phyloP scores from a whole-genome alignment of 2,329 filamentous ascomycete species.

The Fusarium albidum region DNA sequence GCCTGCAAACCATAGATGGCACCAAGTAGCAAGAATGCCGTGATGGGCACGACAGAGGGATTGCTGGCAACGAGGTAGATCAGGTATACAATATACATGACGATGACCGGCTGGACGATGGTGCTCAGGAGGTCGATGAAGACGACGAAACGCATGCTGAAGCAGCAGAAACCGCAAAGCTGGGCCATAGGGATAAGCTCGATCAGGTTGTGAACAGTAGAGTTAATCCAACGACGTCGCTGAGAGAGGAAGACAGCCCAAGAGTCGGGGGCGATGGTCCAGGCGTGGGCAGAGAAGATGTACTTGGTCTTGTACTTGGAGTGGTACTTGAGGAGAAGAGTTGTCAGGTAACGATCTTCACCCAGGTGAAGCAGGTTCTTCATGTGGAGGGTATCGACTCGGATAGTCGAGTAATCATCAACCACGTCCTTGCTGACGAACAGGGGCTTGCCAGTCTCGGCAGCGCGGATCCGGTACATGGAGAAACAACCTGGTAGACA shows the following conservation, averaged over 20 bases:
- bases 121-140: constrained; percentile 94
- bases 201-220: constrained; percentile 95
- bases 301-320: constrained; percentile 98
- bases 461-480: constrained; percentile 97
- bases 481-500: constrained; percentile 98
- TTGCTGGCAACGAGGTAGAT: constrained; percentile 75
- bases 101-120: constrained; percentile 87
- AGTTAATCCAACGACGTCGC: constrained; percentile 99
- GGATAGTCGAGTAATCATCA: constrained; percentile 87
- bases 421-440: constrained; percentile 95
- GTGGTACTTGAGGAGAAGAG: constrained; percentile 90
- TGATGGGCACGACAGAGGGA: constrained; percentile 75
- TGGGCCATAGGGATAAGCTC: constrained; percentile 93
- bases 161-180: constrained; percentile 99
- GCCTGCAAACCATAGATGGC: constrained; percentile 98
- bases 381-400: constrained; percentile 97
- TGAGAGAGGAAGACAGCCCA: constrained; percentile 97
- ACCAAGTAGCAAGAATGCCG: constrained; percentile 87
- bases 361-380: constrained; percentile 97
- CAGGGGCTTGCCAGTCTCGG: constrained; percentile 92
- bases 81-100: constrained; percentile 90
- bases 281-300: constrained; percentile 89
- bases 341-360: constrained; percentile 97
- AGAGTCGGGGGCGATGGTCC: constrained; percentile 95
- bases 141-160: constrained; percentile 98